Evolutionary conservation across 2,329 filamentous ascomycete species (phyloP), one percentile per base, ranked within the genome.

Genomic region (Phoma herbarum): DNA sequence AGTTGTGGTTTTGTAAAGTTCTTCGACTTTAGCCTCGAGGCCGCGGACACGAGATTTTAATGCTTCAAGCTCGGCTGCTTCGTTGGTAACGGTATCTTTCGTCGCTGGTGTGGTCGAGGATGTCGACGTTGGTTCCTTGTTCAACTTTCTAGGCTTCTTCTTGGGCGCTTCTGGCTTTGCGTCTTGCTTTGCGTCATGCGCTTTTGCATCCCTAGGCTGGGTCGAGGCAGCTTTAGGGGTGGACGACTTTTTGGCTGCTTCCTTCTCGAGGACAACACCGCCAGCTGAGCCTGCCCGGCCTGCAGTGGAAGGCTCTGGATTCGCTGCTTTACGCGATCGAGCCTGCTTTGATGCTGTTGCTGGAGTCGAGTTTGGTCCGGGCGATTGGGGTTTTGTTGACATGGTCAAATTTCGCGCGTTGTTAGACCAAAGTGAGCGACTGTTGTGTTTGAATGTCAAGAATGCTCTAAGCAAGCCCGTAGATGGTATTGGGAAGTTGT

Each of bases 11-110:
- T 63, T 68, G 52, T 76, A 76, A 1, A 77, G 64, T 14, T 75
- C 69, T 52, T 77, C 75, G 6, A 77, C 74, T 49, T 75, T 76
- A 9, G 74, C 69, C 61, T 77, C 75, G 12, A 77, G 66, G 18
- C 71, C 73, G 28, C 70, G 63, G 11, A 77, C 72, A 25, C 75
- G 71, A 1, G 67, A 69, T 37, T 77, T 76, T 1, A 77, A 64
- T 2, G 74, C 74, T 63, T 76, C 73, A 16, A 77, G 65, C 41
- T 77, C 75, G 29, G 57, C 47, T 3, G 67, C 64, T 26, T 69
- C 57, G 29, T 4, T 59, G 18, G 20, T 52, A 33, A 2, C 26
- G 12, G 20, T 11, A 18, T 18, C 16, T 53, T 12, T 50, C 14
- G 8, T 41, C 35, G 39, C 39, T 2, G 39, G 12, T 16, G 44